These are phyloP conservation scores for Plasmodium knowlesi DNA, from an alignment of 169 alveolate genomes.

Conservation along the genomic window DNA sequence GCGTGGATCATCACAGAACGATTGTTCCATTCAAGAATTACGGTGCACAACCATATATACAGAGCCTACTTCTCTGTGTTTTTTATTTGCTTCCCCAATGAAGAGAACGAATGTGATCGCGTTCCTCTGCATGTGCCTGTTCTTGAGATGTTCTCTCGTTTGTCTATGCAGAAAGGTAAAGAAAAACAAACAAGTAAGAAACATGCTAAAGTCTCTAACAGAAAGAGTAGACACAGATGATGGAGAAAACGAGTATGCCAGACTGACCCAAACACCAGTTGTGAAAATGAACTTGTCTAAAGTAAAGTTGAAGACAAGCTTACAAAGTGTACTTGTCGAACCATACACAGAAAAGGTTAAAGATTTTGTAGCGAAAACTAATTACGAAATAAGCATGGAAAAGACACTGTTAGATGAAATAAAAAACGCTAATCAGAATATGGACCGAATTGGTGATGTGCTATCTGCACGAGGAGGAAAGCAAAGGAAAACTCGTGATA, in stretches of 20 bases:
- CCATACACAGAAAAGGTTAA: slow-evolving; percentile 65
- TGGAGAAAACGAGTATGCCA: slow-evolving; percentile 67
- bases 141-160: neutral
- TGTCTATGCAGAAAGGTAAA: slow-evolving; percentile 12
- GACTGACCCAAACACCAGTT: slow-evolving; percentile 66
- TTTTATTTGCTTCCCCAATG: neutral
- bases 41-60: neutral
- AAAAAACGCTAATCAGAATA: slow-evolving; percentile 27
- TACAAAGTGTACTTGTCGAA: slow-evolving; percentile 50
- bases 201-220: slow-evolving; percentile 26
- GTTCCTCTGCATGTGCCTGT: neutral
- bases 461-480: slow-evolving; percentile 7
- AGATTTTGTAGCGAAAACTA: slow-evolving; percentile 21
- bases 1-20: neutral
- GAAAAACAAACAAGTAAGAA: slow-evolving; percentile 39
- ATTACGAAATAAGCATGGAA: slow-evolving; percentile 45
- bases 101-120: neutral
- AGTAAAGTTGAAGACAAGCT: slow-evolving; percentile 29
- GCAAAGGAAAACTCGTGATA: neutral
- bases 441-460: slow-evolving; percentile 2
- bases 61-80: neutral
- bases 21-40: neutral
- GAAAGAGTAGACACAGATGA: slow-evolving; percentile 59
- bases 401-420: slow-evolving; percentile 45
- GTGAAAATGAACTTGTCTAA: slow-evolving; percentile 42